Evolutionary conservation across 345 rosid species (phyloP), one percentile per base, ranked within the genome.

Genomic region (Populus deltoides): DNA sequence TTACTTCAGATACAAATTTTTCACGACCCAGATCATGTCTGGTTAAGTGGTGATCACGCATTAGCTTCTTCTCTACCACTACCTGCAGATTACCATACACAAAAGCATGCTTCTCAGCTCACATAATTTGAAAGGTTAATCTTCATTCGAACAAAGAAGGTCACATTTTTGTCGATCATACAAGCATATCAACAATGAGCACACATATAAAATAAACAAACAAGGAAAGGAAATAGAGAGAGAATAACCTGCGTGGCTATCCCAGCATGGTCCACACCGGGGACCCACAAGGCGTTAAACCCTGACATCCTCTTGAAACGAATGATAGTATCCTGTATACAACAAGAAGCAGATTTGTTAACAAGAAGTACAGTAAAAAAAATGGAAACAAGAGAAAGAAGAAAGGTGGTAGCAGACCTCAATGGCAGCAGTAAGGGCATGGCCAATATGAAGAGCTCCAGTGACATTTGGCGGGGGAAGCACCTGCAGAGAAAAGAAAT

Each of bases 381-480:
- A 82, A 33, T 31, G 35, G 73, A 45, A 47, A 57, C 70, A 67
- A 77, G 11, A 53, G 68, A 45, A 29, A 4, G 41, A 76, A 18
- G 33, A 49, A 80, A 67, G 35, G 67, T 66, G 80, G 53, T 66
- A 69, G 33, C n/a, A 76, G 5, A 93, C 98, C 98, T 93, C 84
- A 59, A 96, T 78, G 33, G 99, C 94, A 76, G 92, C 75, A 27
- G 99, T 93, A 47, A 96, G 90, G 39, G 99, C 99, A 85, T 96
- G 99, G 79, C 99, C 99, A 59, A 93, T 96, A 80, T 96, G 99
- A 33, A 96, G 80, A 66, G 93, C 95, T 71, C 99, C 99, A 31
- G 99, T 96, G 83, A 96, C 99, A 85, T 96, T 96, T 74, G 99
- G 99, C 67, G 99, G 99, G 67, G 99, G 98, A 45, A 96, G 88